Evolutionary conservation across 257 asterid species (phyloP), one percentile per base, ranked within the genome.

Genomic region (Henckelia pumila): DNA sequence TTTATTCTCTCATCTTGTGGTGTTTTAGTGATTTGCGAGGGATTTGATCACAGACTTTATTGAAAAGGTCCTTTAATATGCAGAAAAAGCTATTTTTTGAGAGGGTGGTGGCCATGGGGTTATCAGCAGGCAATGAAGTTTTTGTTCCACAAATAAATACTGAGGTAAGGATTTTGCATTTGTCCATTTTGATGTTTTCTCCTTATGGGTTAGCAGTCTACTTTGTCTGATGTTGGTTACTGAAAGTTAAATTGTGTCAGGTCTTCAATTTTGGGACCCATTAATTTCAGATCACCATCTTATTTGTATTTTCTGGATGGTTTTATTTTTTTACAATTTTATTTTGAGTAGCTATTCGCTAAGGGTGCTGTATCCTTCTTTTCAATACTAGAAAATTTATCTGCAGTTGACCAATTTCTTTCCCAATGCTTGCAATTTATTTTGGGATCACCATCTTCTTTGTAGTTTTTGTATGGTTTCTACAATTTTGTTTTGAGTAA

Each of bases 61-160:
- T 79, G 73, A 63, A 79, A 74, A 59, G 47, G 61, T 64, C 72
- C 63, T 72, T 68, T 30, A 56, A 64, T 81, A 83, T 77, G 78
- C 88, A 90, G 99, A 85, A 93, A 50, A 72, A 86, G 64, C 53
- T 86, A 20, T 67, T 80, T 66, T 91, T 93, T 79, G 92, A 75
- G 80, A 86, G 79, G 79, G 91, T 90, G 74, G 24, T 85, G 80
- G 79, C 78, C 40, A 76, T 93, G 88, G 83, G 84, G 47, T 78
- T 86, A 76, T 67, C 81, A 37, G 77, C 85, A 40, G 88, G 85
- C 66, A 75, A 76, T 74, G 81, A 67, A 72, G 84, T 76, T 70
- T 75, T 78, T 64, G 81, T 82, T 58, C 69, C 79, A 23, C 69
- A 62, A 68, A 82, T 77, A 79, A 74, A 77, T 70, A 65, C 69